Evolutionary conservation across 805 yeast genomes (phyloP).

Genomic region (Cyberlindnera maclurae): DNA sequence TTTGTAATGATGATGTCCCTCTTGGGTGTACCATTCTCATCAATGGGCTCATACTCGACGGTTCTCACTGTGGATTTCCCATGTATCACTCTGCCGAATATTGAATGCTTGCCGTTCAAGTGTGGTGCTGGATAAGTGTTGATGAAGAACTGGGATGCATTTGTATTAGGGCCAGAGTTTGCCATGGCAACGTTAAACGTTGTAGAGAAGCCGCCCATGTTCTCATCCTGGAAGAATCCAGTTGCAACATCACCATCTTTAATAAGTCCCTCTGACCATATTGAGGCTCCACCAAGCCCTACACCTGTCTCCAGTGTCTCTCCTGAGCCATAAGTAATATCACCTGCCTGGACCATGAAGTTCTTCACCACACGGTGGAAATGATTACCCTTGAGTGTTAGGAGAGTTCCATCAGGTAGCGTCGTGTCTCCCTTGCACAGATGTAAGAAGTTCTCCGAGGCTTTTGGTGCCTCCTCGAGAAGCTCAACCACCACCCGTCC

Average conservation of each 20-base stretch:
- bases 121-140: constrained; percentile 67
- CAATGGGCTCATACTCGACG: constrained; percentile 44
- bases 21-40: constrained; percentile 36
- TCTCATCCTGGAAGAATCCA: constrained; percentile 52
- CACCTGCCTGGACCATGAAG: constrained; percentile 69
- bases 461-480: constrained; percentile 45
- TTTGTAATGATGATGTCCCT: constrained; percentile 40
- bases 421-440: constrained; percentile 35
- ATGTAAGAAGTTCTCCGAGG: constrained; percentile 42
- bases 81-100: constrained; percentile 62
- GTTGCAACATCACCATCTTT: constrained; percentile 19
- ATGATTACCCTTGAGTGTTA: constrained; percentile 35
- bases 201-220: constrained; percentile 34
- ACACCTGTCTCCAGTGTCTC: constrained; percentile 19
- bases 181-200: constrained; percentile 60
- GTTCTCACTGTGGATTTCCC: constrained; percentile 69
- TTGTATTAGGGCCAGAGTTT: constrained; percentile 44
- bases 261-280: constrained; percentile 21
- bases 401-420: constrained; percentile 14
- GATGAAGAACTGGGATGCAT: constrained; percentile 66
- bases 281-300: constrained; percentile 42
- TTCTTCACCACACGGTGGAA: constrained; percentile 63
- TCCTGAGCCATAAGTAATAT: constrained; percentile 35
- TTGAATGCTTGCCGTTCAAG: constrained; percentile 65
- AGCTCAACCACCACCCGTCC: constrained; percentile 63